These are phyloP conservation scores for Tricharina praecox DNA, from an alignment of 495 filamentous ascomycete species.

Conservation along the genomic window DNA sequence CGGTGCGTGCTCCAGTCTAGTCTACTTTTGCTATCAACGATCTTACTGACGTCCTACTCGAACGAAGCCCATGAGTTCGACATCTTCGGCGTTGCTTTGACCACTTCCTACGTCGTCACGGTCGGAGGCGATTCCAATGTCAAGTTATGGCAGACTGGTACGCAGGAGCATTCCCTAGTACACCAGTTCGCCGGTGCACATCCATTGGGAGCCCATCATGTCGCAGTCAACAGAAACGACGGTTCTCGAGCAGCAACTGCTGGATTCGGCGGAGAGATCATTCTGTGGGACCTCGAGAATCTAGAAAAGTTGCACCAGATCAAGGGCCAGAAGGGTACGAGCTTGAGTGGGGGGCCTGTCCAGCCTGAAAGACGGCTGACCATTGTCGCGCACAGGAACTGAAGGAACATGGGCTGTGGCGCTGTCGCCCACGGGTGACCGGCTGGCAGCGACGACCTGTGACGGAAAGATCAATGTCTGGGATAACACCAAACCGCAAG, in stretches of 20 bases:
- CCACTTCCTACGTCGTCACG: constrained; percentile 56
- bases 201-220: constrained; percentile 74
- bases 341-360: not conserved
- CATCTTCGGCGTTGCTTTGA: constrained; percentile 80
- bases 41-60: not conserved
- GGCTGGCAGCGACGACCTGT: constrained; percentile 63
- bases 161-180: constrained; percentile 51
- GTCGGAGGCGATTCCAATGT: constrained; percentile 66
- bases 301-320: constrained; percentile 36
- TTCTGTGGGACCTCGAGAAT: constrained; percentile 52
- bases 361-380: constrained; percentile 5
- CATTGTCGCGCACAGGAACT: constrained; percentile 15
- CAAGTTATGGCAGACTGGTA: constrained; percentile 53
- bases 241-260: constrained; percentile 59
- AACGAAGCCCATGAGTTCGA: constrained; percentile 61
- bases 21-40: not conserved
- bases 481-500: constrained; percentile 42
- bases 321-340: constrained; percentile 20
- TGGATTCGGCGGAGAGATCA: constrained; percentile 74
- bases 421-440: constrained; percentile 63
- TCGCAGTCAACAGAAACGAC: constrained; percentile 44
- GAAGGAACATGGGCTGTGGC: constrained; percentile 64
- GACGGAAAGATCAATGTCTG: constrained; percentile 80
- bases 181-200: constrained; percentile 66
- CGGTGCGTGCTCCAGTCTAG: constrained; percentile 36